phyloP scores from a whole-genome alignment of 2,329 filamentous ascomycete species.

The Talaromyces albobiverticillius region DNA sequence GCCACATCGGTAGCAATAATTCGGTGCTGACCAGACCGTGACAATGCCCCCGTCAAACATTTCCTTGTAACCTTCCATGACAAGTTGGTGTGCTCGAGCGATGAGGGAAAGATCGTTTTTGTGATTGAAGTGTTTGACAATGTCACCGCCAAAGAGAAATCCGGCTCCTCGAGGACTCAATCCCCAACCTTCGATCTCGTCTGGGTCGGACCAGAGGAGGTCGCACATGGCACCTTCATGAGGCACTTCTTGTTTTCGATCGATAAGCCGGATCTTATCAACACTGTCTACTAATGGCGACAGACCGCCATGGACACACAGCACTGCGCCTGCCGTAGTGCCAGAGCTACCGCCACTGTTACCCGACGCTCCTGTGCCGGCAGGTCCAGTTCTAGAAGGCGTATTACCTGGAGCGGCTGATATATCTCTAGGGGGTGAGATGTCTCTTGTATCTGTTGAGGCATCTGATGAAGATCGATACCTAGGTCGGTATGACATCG shows the following conservation, averaged over 20 bases:
- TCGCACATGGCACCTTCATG: constrained; percentile 99
- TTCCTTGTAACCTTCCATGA: constrained; percentile 99
- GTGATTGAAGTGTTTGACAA: constrained; percentile 94
- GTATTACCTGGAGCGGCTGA: constrained; percentile 43
- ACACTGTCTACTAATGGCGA: constrained; percentile 89
- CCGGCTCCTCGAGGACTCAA: constrained; percentile 90
- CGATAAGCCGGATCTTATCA: constrained; percentile 91
- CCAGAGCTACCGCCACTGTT: constrained; percentile 54
- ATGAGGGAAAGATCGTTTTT: constrained; percentile 89
- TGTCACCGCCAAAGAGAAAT: constrained; percentile 92
- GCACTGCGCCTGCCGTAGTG: constrained; percentile 69
- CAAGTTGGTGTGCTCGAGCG: constrained; percentile 90
- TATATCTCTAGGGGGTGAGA: constrained; percentile 41
- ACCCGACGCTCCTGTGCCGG: constrained; percentile 75
- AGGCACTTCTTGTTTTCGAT: constrained; percentile 96
- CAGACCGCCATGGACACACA: constrained; percentile 93
- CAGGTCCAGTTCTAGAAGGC: constrained; percentile 62
- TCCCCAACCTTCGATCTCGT: constrained; percentile 97
- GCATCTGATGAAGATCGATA: constrained; percentile 30
- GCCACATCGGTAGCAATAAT: constrained; percentile 94
- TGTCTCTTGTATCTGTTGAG: constrained; percentile 34
- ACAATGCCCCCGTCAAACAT: constrained; percentile 97
- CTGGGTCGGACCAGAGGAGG: constrained; percentile 94
- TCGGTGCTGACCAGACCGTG: constrained; percentile 97
- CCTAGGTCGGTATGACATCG: constrained; percentile 42